Evolutionary conservation across 2,329 filamentous ascomycete species (phyloP), one percentile per base, ranked within the genome.

Genomic region (Orbilia oligospora): DNA sequence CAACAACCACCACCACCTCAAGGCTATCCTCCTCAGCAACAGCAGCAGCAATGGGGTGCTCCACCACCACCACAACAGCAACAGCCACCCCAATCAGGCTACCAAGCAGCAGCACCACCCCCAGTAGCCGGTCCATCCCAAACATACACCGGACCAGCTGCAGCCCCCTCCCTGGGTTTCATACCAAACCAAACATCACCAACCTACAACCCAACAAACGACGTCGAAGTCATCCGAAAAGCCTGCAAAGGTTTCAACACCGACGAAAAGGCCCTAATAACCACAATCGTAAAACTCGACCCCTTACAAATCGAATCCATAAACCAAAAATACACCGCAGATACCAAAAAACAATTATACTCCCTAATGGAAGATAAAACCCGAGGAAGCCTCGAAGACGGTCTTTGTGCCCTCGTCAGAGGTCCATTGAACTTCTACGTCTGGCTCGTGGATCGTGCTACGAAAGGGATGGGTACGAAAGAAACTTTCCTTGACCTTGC

Each of bases 211-310:
- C 91, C 90, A 53, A 87, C 86, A 2, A 85, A 87, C 12, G 91
- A 95, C 81, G 92, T 93, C 0, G 89, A 93, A 71, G 89, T 87
- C 3, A 86, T 97, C 30, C 90, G 93, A 65, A 89, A 89, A 81
- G 93, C 95, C 1, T 97, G 97, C 93, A 97, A 97, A 84, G 94
- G 94, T 0, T 93, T 97, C 80, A 95, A 94, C 48, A 97, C 94
- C 0, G 90, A 98, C 82, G 94, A 97, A 84, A 91, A 90, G 82
- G 84, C 88, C 0, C 86, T 98, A 16, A 94, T 97, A 80, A 86
- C 87, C 1, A 86, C 91, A 1, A 86, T 98, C 10, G 86, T 91
- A 2, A 89, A 88, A 53, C 80, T 81, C 81, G 91, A 94, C 80
- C 93, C 97, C 80, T 92, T 94, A 0, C 92, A 97, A 83, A 88